Evolutionary conservation across 108 stramenopile genomes (phyloP), one percentile per base, ranked within the genome.

Genomic region (Cyclotella kingstonii): DNA sequence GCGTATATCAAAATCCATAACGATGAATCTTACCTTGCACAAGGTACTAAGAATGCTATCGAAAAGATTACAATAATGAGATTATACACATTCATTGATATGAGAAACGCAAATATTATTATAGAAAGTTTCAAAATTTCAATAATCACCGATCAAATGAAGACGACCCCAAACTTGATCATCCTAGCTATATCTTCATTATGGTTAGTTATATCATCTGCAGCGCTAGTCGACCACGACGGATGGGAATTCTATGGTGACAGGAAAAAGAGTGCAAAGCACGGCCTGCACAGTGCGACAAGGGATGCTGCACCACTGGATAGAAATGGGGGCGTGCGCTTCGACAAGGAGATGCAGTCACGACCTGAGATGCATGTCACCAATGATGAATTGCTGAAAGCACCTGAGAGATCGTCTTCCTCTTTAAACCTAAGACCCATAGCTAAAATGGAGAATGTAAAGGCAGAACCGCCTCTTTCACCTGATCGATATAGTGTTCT

Each of bases 31-130:
- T 22, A 64, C 51, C 50, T 39, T 27, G 38, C 64, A 43, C 43
- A 35, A 35, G 71, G 71, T 29, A 57, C 63, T 19, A 58, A 35
- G 15, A 73, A 73, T 41, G 71, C 62, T 10, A 73, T 51, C 4
- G 63, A 63, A 36, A 73, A 73, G 19, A 58, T 36, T 2, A 64
- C 71, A 18, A 59, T 58, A 2, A 73, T 31, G 6, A 73, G 41
- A 27, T 25, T 55, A 27, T 57, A 72, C n/a, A 72, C 70, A 42
- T 72, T 63, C 70, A 72, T 72, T 8, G 14, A 14, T 12, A 14
- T 22, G 0, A 52, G 51, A 10, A 38, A 10, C 10, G 36, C 8
- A 38, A 12, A 38, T 8, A 8, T 38, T 10, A 8, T 38, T 8
- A 10, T 38, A 38, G 36, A 38, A 38, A 12, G 36, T 10, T 38